Evolutionary conservation across 148 eudicot species (phyloP), one percentile per base, ranked within the genome.

Genomic region (Drosera capensis): DNA sequence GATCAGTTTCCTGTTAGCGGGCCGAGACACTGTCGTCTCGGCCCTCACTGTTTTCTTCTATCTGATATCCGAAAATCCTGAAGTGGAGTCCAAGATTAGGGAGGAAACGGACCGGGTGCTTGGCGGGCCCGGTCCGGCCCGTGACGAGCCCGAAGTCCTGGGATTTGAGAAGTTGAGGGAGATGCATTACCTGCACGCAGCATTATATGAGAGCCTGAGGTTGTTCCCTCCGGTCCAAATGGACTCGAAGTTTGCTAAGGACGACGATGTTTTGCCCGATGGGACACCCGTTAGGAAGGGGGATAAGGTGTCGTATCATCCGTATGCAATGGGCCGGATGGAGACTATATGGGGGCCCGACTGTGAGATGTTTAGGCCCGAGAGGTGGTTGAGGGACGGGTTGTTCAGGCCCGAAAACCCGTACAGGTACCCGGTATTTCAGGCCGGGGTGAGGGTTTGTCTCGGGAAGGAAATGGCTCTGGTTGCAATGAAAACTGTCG

Each of bases 301-400:
- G 1, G 53, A 52, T n/a, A 68, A 86, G 62, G 82, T 78, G 11
- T 75, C 82, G 9, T 82, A 78, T 36, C 94, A 82, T 42, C 71
- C 82, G 0, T 82, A 78, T 8, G 86, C 94, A 0, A 82, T 78
- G 86, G 94, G 83, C 1, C 62, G 94, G 15, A 82, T 82, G 80
- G 71, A 72, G 48, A 56, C 48, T 5, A 60, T 78, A 17, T 82
- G 94, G 94, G 86, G 94, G 0, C 41, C 59, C 14, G 76, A 82
- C 56, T 78, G 67, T 46, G 48, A 66, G 46, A 72, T 75, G 46
- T 82, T 79, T 40, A 82, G 67, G 62, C 94, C 94, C 0, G 75
- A 72, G 25, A 72, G 94, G 41, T 82, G 94, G 94, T 47, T 82
- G 21, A 58, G 45, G 49, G 60, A 75, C 39, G 80, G 86, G 0